Base-by-base conservation (phyloP, 2,329 filamentous ascomycete species). In the Torrubiellomyces zombiae region DNA sequence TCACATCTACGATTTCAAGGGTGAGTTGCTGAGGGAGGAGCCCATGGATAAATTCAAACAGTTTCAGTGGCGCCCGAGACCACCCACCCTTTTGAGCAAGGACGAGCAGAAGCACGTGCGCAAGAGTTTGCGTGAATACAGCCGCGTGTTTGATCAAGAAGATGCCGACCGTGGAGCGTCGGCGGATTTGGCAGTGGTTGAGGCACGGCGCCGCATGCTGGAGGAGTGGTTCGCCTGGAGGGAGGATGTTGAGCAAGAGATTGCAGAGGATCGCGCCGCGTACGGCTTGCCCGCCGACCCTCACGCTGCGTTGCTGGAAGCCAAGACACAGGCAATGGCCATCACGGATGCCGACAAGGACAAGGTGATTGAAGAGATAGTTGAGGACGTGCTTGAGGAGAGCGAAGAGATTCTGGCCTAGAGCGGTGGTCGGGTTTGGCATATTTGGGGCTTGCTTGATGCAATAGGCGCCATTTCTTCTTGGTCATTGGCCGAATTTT, bases 51-150 rank as follows among this genome's bases (percentile, higher is more conserved):
- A 91, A 55, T 95, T 98, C 70, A 94, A 94, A 69, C 89, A 98
- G 55, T 81, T 85, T 57, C 55, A 80, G 34, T 98, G 89, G 89
- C 78, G 89, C 21, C 89, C 89, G 12, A 78, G 89, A 21, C 89
- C 89, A 12, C 51, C 80, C 6, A 89, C 81, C n/a, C 71, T 98
- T 34, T 76, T 98, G 29, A 75, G 69, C 52, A 93, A 93, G 60
- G 86, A 95, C 35, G 86, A 98, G 63, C 89, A 95, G 62, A 92
- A 94, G 66, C 69, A 78, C 44, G 81, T 95, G 44, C 86, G 91
- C 60, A 94, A 93, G 71, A 98, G 94, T 57, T 74, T 98, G 28
- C 80, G 86, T 39, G 89, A 95, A 55, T 98, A 94, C 70, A 82
- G 75, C 51, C 80, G 81, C 48, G 64, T 79, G 37, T 98, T 98